These are phyloP conservation scores for Clitoria ternatea DNA, from an alignment of 306 rosid genomes.

Conservation along the genomic window DNA sequence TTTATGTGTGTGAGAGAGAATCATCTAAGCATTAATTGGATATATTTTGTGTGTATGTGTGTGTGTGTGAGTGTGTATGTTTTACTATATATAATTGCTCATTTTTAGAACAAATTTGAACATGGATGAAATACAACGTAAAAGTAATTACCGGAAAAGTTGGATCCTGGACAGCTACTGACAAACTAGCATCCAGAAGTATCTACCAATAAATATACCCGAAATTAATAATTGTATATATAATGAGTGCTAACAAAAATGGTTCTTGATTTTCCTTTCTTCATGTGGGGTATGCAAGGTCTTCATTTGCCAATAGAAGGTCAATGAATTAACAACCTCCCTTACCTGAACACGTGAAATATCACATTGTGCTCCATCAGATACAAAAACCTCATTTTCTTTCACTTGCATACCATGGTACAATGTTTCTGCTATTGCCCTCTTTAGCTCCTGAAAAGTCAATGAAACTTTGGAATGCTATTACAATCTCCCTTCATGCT, in stretches of 20 bases:
- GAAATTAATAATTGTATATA: background rate
- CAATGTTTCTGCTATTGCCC: background rate
- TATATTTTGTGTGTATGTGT: too few relatives aligned
- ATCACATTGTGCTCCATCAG: conserved; percentile 1
- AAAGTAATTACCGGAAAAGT: background rate
- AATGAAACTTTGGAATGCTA: background rate
- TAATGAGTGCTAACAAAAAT: background rate
- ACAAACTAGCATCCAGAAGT: background rate
- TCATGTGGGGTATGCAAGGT: background rate
- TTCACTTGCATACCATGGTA: background rate
- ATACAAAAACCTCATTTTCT: background rate
- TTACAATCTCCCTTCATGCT: background rate
- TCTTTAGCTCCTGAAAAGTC: background rate
- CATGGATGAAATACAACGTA: background rate
- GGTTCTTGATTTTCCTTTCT: background rate
- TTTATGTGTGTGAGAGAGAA: too few relatives aligned
- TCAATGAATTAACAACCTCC: background rate
- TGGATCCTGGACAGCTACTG: conserved; percentile 4
- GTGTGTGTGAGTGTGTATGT: too few relatives aligned
- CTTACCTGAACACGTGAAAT: background rate
- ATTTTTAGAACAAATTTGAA: background rate
- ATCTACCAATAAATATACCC: background rate
- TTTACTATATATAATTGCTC: background rate
- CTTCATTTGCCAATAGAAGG: background rate
- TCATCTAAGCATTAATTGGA: too few relatives aligned